A percentile compares a stretch with the other conserved stretches of the same genome.
Conservation (phyloP, 208 protist genomes). For the Wallacemonas rigidus region DNA sequence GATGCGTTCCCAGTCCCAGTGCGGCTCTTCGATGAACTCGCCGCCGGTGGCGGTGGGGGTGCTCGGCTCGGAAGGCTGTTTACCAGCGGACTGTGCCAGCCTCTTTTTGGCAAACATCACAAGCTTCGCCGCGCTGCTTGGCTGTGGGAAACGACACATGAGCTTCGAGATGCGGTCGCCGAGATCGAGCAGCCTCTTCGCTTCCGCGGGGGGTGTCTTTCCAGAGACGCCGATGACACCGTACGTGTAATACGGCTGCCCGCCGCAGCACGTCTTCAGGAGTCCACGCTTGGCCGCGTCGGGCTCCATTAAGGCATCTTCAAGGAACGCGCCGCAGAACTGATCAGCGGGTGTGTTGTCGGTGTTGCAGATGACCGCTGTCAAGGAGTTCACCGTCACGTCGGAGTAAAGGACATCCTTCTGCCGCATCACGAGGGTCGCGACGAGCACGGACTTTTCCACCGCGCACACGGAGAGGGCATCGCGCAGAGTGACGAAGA, state of each 20-base stretch:
- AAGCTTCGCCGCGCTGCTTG: constrained; percentile 22
- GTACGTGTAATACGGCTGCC: constrained; percentile 21
- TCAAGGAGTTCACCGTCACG: constrained; percentile 33
- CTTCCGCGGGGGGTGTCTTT: constrained; percentile 16
- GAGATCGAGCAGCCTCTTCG: constrained; percentile 22
- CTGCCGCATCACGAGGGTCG: constrained; percentile 34
- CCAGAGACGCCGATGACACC: constrained; percentile 24
- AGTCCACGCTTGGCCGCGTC: background rate
- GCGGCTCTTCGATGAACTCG: constrained; percentile 12
- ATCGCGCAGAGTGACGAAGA: constrained; percentile 38
- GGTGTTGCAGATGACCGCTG: constrained; percentile 26
- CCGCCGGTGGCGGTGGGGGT: background rate
- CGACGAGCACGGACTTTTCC: constrained; percentile 36
- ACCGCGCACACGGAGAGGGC: constrained; percentile 37
- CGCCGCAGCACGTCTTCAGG: constrained; percentile 10
- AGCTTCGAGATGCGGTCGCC: constrained; percentile 23
- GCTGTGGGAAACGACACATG: constrained; percentile 9
- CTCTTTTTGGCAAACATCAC: constrained; percentile 16
- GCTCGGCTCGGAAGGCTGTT: background rate
- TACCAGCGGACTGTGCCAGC: background rate
- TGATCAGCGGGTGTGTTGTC: constrained; percentile 12
- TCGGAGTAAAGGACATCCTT: constrained; percentile 28
- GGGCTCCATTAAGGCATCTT: constrained; percentile 4
- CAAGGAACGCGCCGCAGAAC: background rate
- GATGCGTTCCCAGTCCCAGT: constrained; percentile 33